These are phyloP conservation scores for Diplodia seriata DNA, from an alignment of 2,329 filamentous ascomycete genomes.

Conservation along the genomic window DNA sequence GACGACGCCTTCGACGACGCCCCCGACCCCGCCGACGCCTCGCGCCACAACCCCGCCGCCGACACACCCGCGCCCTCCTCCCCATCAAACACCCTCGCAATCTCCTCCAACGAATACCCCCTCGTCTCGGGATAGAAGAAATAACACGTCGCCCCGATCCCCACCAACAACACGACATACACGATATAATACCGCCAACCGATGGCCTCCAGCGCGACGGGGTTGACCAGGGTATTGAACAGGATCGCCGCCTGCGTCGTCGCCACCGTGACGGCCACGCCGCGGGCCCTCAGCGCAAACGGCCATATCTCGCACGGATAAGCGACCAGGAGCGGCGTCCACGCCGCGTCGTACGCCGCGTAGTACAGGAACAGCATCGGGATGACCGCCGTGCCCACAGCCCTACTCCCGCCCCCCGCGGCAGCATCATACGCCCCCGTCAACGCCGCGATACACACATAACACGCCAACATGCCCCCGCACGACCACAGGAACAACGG, in stretches of 20 bases:
- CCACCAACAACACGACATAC: background rate
- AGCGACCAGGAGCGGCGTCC: background rate
- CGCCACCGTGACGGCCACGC: background rate
- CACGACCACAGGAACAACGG: background rate
- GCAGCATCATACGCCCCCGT: background rate
- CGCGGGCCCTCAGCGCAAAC: background rate
- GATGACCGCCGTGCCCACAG: accelerated
- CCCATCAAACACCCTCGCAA: background rate
- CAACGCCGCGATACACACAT: background rate
- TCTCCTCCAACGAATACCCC: slow-evolving; percentile 1
- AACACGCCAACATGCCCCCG: background rate
- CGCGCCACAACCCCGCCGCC: background rate
- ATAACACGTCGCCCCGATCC: background rate
- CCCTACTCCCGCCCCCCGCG: background rate
- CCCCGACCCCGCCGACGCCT: background rate
- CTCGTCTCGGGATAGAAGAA: background rate
- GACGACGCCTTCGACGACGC: background rate
- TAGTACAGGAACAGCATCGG: background rate
- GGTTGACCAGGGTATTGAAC: background rate
- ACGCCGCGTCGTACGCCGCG: background rate
- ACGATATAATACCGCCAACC: background rate
- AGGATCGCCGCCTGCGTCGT: background rate
- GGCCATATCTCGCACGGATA: background rate
- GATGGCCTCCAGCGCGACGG: background rate
- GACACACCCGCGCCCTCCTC: background rate